Percentiles rank a stretch among this genome's conserved stretches.
phyloP scores from a whole-genome alignment of 345 rosid species.

The Syzygium grande region DNA sequence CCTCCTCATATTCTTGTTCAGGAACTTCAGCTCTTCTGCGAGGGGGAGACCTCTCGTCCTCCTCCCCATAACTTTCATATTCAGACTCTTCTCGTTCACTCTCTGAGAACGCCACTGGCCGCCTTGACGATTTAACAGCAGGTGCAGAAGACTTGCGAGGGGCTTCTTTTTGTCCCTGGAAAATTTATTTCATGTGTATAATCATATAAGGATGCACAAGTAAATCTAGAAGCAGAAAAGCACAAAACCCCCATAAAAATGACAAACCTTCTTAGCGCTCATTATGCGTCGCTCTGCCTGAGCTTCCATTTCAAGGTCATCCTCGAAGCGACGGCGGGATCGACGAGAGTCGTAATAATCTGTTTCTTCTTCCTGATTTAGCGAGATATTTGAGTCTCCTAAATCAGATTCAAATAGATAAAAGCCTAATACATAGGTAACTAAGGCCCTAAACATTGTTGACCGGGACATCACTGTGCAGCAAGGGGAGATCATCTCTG shows the following conservation, averaged over 20 bases:
- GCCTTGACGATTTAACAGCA: conserved; percentile 51
- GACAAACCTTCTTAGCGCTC: conserved; percentile 85
- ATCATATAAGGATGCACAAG: background rate
- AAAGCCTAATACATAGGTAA: background rate
- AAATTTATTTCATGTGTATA: background rate
- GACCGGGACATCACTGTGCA: background rate
- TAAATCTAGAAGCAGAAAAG: background rate
- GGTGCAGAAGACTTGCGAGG: conserved; percentile 52
- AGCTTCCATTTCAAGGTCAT: conserved; percentile 89
- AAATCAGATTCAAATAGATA: background rate
- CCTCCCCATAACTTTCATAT: conserved; percentile 89
- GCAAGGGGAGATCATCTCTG: background rate
- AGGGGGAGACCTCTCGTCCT: conserved; percentile 49
- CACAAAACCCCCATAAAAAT: background rate
- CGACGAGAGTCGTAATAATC: conserved; percentile 75
- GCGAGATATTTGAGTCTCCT: background rate
- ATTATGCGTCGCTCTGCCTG: conserved; percentile 81
- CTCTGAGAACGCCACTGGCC: conserved; percentile 69
- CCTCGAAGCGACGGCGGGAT: conserved; percentile 75
- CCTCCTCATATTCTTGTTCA: conserved; percentile 81
- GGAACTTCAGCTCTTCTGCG: conserved; percentile 63
- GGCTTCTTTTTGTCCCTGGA: conserved; percentile 62
- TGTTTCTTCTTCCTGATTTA: conserved; percentile 65
- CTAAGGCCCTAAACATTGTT: background rate
- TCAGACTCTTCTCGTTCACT: conserved; percentile 96